A percentile compares a stretch with the other conserved stretches of the same genome.
phyloP scores from a whole-genome alignment of 2,329 filamentous ascomycete genomes.

The Alternaria sp. region DNA sequence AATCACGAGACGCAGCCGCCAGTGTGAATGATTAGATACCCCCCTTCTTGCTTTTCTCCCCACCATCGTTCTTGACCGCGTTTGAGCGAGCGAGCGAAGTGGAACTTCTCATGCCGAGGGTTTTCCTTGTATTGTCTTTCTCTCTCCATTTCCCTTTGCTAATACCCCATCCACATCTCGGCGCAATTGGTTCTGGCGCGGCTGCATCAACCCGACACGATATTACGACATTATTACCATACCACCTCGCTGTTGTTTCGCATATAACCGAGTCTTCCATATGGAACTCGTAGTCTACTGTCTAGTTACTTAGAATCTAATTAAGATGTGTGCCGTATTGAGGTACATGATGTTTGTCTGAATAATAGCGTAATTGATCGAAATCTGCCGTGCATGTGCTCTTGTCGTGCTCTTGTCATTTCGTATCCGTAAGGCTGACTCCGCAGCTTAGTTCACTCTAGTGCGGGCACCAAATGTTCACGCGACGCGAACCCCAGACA shows the following conservation, averaged over 20 bases:
- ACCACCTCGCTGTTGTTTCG: slow-evolving; percentile 16
- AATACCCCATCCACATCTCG: slow-evolving; percentile 30
- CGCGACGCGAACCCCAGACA: neutral
- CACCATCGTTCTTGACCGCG: slow-evolving; percentile 2
- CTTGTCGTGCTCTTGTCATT: neutral
- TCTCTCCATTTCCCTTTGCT: slow-evolving; percentile 11
- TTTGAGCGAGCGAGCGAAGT: slow-evolving; percentile 13
- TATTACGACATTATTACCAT: slow-evolving; percentile 27
- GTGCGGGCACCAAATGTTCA: neutral
- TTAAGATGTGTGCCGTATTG: slow-evolving; percentile 4
- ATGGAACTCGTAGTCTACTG: neutral
- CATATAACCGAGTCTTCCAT: slow-evolving; percentile 14
- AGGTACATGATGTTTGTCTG: neutral
- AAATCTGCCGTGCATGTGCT: neutral
- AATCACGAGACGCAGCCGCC: slow-evolving; percentile 56
- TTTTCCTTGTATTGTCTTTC: neutral
- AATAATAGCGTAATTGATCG: slow-evolving; percentile 2
- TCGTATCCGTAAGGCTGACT: neutral
- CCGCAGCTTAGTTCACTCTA: slow-evolving; percentile 1
- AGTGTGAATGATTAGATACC: slow-evolving; percentile 33
- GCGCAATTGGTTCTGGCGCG: slow-evolving; percentile 8
- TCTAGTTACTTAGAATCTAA: slow-evolving; percentile 28
- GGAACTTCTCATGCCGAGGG: neutral
- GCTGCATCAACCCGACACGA: slow-evolving; percentile 33
- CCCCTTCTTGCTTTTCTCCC: slow-evolving; percentile 3